Conservation (phyloP, 768 basidiomycete species). For the Naganishia vaughanmartiniae region DNA sequence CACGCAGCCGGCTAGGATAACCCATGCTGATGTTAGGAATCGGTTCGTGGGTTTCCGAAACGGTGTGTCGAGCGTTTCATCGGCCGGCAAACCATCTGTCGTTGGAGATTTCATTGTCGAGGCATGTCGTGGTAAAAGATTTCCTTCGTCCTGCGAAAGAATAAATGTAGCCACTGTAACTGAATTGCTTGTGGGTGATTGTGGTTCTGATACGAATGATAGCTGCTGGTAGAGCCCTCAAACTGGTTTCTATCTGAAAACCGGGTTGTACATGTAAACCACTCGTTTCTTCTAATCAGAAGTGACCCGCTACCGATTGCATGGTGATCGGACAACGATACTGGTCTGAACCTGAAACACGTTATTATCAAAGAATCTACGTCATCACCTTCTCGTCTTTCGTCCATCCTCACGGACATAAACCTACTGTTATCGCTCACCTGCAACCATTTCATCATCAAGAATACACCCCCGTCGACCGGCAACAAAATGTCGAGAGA, state of each 20-base stretch:
- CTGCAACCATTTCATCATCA: background rate
- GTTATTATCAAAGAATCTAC: too few relatives aligned
- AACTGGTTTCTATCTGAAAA: too few relatives aligned
- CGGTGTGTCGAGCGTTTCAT: background rate
- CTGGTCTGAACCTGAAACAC: constrained; percentile 23
- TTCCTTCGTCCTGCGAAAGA: background rate
- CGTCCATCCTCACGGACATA: too few relatives aligned
- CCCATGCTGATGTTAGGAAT: background rate
- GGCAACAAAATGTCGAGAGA: constrained; percentile 54
- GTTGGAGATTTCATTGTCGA: background rate
- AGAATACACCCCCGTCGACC: background rate
- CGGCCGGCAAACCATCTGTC: background rate
- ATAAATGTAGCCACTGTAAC: background rate
- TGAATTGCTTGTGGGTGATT: background rate
- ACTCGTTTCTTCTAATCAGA: too few relatives aligned
- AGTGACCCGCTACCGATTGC: constrained; percentile 21
- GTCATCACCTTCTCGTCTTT: too few relatives aligned
- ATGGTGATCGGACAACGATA: constrained; percentile 1
- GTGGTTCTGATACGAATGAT: background rate
- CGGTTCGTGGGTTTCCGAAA: background rate
- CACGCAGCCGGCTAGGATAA: background rate
- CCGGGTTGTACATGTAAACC: too few relatives aligned
- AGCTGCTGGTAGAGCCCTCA: background rate
- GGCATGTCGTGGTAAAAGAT: background rate
- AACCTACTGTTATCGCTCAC: too few relatives aligned